Percentiles rank a stretch among this genome's conserved stretches.
Conservation (phyloP, 768 basidiomycete genomes). For the Cystofilobasidium ferigula region DNA sequence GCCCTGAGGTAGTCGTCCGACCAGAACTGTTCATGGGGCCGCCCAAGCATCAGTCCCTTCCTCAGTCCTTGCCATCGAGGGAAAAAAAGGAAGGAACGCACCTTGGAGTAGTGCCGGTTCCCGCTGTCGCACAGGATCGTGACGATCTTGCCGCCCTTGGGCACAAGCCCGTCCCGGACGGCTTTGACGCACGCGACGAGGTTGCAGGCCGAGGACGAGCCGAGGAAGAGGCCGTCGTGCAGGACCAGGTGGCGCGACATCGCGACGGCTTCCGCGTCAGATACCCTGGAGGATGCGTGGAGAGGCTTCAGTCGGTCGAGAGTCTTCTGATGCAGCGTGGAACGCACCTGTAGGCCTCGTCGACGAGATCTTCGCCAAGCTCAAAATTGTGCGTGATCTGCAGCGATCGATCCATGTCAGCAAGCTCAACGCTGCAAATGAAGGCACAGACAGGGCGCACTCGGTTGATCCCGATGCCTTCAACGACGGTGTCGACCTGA, state of each 20-base stretch:
- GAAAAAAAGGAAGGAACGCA: not conserved
- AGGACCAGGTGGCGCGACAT: conserved; percentile 90
- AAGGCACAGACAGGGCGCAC: conserved; percentile 24
- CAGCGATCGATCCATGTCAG: no score
- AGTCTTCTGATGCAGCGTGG: not conserved
- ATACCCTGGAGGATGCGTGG: conserved; percentile 48
- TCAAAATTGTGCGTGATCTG: conserved; percentile 75
- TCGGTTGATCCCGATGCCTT: conserved; percentile 78
- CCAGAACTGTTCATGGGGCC: conserved; percentile 16
- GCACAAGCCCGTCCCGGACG: conserved; percentile 47
- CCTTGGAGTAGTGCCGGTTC: conserved; percentile 22
- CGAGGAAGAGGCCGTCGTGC: conserved; percentile 84
- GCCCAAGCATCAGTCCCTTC: not conserved
- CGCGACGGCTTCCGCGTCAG: conserved; percentile 83
- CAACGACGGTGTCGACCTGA: conserved; percentile 92
- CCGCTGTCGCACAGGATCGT: conserved; percentile 59
- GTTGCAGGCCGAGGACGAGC: conserved; percentile 93
- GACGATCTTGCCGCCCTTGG: conserved; percentile 58
- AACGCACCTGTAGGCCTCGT: conserved; percentile 71
- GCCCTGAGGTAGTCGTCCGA: conserved; percentile 22
- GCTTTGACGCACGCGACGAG: conserved; percentile 74
- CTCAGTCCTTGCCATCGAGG: not conserved
- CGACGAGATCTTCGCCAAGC: conserved; percentile 68
- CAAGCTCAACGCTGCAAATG: no score
- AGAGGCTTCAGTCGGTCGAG: not conserved